phyloP scores from a whole-genome alignment of 2,329 filamentous ascomycete genomes.

The Epichloe hybrida region DNA sequence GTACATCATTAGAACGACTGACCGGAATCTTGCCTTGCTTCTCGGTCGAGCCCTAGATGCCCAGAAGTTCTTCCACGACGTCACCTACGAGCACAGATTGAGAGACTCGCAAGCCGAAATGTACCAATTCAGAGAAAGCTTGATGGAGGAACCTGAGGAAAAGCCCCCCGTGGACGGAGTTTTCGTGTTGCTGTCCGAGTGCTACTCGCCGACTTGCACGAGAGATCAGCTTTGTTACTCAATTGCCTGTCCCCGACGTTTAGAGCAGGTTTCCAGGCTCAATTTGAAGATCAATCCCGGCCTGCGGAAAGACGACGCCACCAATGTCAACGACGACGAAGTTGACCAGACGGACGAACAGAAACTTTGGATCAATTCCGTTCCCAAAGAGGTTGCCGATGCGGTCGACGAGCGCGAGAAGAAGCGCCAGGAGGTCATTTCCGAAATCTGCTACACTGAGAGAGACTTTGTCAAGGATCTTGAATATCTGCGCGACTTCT shows the following conservation, averaged over 20 bases:
- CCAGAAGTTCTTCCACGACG: constrained; percentile 98
- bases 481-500: constrained; percentile 95
- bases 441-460: constrained; percentile 96
- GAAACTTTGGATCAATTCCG: constrained; percentile 98
- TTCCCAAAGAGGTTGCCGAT: constrained; percentile 87
- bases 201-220: constrained; percentile 95
- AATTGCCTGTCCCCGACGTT: constrained; percentile 82
- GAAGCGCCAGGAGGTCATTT: constrained; percentile 96
- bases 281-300: constrained; percentile 90
- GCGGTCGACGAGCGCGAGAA: constrained; percentile 82
- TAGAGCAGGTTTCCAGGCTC: constrained; percentile 88
- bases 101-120: constrained; percentile 90
- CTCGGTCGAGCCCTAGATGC: constrained; percentile 86
- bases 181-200: constrained; percentile 90
- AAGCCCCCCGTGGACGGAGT: constrained; percentile 75
- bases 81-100: constrained; percentile 90
- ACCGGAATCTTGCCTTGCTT: constrained; percentile 83
- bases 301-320: constrained; percentile 51
- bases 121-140: constrained; percentile 89
- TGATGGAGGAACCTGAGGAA: constrained; percentile 71
- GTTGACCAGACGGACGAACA: constrained; percentile 79
- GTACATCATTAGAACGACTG: constrained; percentile 93
- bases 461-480: constrained; percentile 98
- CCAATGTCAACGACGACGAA: constrained; percentile 61
- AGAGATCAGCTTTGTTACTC: constrained; percentile 93